These are phyloP conservation scores for Cyclotella cryptica DNA, from an alignment of 108 stramenopile species.

Conservation along the genomic window DNA sequence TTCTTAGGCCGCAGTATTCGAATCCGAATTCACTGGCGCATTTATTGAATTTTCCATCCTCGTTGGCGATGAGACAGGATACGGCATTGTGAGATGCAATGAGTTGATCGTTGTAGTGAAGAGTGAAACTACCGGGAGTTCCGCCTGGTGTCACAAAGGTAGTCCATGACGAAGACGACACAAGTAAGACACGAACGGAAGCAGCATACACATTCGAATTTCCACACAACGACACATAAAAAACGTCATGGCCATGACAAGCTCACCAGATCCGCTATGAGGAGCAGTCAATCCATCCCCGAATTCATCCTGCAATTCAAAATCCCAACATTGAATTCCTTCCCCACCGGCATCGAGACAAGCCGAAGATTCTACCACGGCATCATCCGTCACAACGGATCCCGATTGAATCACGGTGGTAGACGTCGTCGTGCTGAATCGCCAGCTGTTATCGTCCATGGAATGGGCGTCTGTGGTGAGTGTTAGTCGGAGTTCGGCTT, in stretches of 20 bases:
- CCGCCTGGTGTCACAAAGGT: no score
- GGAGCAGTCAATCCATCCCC: constrained; percentile 30
- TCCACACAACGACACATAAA: no score
- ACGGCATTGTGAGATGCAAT: constrained; percentile 2
- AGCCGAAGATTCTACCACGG: constrained; percentile 1
- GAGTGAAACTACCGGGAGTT: constrained; percentile 13
- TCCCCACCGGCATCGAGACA: constrained; percentile 1
- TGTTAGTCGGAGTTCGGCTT: constrained; percentile 13
- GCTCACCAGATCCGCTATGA: neutral
- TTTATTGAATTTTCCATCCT: neutral
- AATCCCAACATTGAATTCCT: constrained; percentile 9
- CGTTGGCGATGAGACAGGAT: neutral
- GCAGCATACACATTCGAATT: no score
- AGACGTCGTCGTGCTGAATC: neutral
- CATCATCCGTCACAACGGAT: constrained; percentile 20
- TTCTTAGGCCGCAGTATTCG: constrained; percentile 31
- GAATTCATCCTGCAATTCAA: constrained; percentile 22
- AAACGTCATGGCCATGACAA: neutral
- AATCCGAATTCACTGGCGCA: constrained; percentile 23
- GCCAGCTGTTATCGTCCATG: constrained; percentile 25
- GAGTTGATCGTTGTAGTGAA: neutral
- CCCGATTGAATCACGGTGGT: neutral
- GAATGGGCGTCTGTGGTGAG: constrained; percentile 24
- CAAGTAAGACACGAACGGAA: no score
- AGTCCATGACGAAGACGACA: no score